Evolutionary conservation across 2,329 filamentous ascomycete species (phyloP).

Genomic region (Scleromitrula shiraiana): DNA sequence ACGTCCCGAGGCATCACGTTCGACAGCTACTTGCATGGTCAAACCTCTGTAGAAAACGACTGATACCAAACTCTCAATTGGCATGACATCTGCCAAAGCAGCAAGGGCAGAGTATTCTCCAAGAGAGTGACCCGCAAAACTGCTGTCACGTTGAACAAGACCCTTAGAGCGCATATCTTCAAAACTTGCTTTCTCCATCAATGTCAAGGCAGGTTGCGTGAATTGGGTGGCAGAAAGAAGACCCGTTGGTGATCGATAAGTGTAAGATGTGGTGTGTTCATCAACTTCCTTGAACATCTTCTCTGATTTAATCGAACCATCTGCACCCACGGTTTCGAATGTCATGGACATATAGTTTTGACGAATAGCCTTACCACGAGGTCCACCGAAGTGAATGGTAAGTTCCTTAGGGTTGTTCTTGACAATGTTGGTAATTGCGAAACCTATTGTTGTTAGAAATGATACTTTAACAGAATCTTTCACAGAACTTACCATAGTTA

Average conservation of each 20-base stretch:
- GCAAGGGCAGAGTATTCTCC: constrained; percentile 97
- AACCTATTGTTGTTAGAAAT: constrained; percentile 45
- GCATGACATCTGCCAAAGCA: constrained; percentile 95
- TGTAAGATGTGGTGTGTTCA: constrained; percentile 90
- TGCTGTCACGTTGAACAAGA: constrained; percentile 90
- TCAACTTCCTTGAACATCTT: constrained; percentile 98
- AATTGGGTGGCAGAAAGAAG: constrained; percentile 96
- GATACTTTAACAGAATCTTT: constrained; percentile 1
- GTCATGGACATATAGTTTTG: constrained; percentile 99
- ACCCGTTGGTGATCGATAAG: constrained; percentile 90
- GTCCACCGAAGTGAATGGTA: constrained; percentile 95
- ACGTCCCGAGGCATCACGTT: constrained; percentile 84
- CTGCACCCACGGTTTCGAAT: constrained; percentile 91
- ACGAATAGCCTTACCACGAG: constrained; percentile 91
- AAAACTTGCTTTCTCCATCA: constrained; percentile 99
- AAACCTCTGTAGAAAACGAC: constrained; percentile 98
- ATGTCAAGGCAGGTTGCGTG: constrained; percentile 90
- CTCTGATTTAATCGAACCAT: constrained; percentile 93
- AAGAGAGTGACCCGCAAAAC: constrained; percentile 93
- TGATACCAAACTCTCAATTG: constrained; percentile 96
- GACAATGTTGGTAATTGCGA: constrained; percentile 97
- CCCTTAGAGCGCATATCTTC: constrained; percentile 99
- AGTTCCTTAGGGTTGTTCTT: constrained; percentile 99
- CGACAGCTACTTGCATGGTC: constrained; percentile 98
- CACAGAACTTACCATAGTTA: constrained; percentile 70